Conservation (phyloP, 306 rosid genomes). For the Sechiopsis laciniata region DNA sequence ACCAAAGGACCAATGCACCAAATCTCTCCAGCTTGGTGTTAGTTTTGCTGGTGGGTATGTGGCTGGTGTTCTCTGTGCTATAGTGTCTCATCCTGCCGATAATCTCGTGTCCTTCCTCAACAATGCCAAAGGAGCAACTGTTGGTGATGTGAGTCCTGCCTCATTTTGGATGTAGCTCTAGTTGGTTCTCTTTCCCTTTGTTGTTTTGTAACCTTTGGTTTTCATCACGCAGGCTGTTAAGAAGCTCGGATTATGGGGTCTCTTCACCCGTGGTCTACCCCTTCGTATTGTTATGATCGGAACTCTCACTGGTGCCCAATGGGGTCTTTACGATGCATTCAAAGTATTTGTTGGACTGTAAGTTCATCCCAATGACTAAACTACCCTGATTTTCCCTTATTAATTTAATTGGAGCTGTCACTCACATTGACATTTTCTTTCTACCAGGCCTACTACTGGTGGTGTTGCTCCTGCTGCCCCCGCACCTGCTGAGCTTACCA, state of each 20-base stretch:
- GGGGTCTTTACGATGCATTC: conserved; percentile 93
- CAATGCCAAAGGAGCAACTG: conserved; percentile 97
- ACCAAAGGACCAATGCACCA: conserved; percentile 83
- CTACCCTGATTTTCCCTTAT: too few relatives aligned
- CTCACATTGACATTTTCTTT: not conserved
- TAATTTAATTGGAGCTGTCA: not conserved
- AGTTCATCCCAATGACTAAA: conserved; percentile 33
- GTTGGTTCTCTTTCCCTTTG: too few relatives aligned
- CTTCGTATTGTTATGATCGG: conserved; percentile 97
- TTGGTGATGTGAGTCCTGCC: conserved; percentile 76
- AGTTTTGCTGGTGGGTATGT: conserved; percentile 93
- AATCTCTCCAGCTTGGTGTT: conserved; percentile 77
- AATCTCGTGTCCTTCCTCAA: conserved; percentile 92
- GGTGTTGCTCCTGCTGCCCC: conserved; percentile 44
- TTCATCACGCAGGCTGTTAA: conserved; percentile 63
- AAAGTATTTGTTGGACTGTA: conserved; percentile 93
- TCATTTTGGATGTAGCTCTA: not conserved
- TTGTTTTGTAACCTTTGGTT: too few relatives aligned
- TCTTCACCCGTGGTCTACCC: conserved; percentile 93
- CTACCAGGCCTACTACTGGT: conserved; percentile 86
- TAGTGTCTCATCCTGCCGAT: conserved; percentile 97
- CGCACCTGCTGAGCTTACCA: conserved; percentile 24
- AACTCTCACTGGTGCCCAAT: conserved; percentile 96
- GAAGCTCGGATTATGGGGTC: conserved; percentile 74
- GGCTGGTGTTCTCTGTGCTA: conserved; percentile 88